Percentiles rank a stretch among this genome's conserved stretches.
These are phyloP conservation scores for Irpex sp. DNA, from an alignment of 1,284 basidiomycete species.

Conservation along the genomic window DNA sequence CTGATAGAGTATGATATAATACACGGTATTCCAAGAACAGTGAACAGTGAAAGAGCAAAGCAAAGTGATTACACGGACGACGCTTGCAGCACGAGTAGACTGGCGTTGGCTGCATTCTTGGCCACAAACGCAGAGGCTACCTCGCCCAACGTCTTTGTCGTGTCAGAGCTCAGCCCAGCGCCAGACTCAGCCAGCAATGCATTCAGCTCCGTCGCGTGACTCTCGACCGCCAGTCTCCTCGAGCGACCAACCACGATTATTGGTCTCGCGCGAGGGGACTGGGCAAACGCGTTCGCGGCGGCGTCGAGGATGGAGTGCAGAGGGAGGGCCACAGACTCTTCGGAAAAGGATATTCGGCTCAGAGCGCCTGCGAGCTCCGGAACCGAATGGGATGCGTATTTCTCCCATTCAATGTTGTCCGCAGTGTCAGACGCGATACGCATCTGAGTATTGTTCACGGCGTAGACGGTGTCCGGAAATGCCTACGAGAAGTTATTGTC, in stretches of 20 bases:
- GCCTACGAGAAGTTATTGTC: conserved; percentile 20
- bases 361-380: conserved; percentile 38
- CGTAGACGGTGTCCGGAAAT: conserved; percentile 69
- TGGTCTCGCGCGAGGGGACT: conserved; percentile 34
- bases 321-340: conserved; percentile 43
- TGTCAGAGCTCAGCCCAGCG: conserved; percentile 16
- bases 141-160: conserved; percentile 20
- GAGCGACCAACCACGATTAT: conserved; percentile 75
- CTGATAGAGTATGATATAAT: background rate
- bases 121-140: conserved; percentile 23
- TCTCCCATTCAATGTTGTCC: conserved; percentile 66
- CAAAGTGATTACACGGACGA: conserved; percentile 5
- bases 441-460: conserved; percentile 54
- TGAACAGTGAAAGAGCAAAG: background rate
- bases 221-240: conserved; percentile 59
- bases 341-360: conserved; percentile 54
- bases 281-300: conserved; percentile 22
- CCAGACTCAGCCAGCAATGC: conserved; percentile 16
- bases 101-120: conserved; percentile 16
- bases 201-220: conserved; percentile 46
- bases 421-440: conserved; percentile 70
- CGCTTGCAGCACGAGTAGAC: conserved; percentile 25
- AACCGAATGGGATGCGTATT: conserved; percentile 41
- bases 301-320: conserved; percentile 52
- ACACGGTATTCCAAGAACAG: background rate